Evolutionary conservation across 345 rosid species (phyloP).

Genomic region (Citrus inodora): DNA sequence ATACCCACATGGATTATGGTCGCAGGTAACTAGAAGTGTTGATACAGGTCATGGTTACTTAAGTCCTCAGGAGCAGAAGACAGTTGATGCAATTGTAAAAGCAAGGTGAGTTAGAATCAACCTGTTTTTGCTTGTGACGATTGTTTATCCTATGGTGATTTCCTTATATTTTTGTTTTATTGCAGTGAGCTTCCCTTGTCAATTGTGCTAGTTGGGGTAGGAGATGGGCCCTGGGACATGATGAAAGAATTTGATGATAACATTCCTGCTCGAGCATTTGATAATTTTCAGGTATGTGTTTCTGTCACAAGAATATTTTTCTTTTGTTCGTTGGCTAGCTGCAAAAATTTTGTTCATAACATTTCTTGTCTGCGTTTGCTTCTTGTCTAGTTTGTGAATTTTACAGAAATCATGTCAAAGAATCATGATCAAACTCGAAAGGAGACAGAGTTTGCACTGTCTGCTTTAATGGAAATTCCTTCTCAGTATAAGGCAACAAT

Average conservation of each 20-base stretch:
- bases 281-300: slow-evolving; percentile 82
- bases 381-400: slow-evolving; percentile 78
- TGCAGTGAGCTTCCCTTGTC: slow-evolving; percentile 80
- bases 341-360: neutral
- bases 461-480: slow-evolving; percentile 97
- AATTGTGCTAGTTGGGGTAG: slow-evolving; percentile 87
- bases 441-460: slow-evolving; percentile 87
- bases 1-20: slow-evolving; percentile 2
- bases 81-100: slow-evolving; percentile 85
- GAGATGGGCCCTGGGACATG: slow-evolving; percentile 99
- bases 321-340: neutral
- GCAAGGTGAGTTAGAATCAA: slow-evolving; percentile 59
- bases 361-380: neutral
- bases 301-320: neutral
- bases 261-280: slow-evolving; percentile 91
- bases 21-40: slow-evolving; percentile 88
- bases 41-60: slow-evolving; percentile 67
- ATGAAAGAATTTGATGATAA: slow-evolving; percentile 97
- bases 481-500: slow-evolving; percentile 88
- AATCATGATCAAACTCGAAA: slow-evolving; percentile 49
- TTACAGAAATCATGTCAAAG: slow-evolving; percentile 88
- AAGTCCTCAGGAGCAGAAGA: slow-evolving; percentile 93
- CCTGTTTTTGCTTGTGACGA: neutral
- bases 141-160: neutral
- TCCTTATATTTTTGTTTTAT: slow-evolving; percentile 19